phyloP scores from a whole-genome alignment of 148 eudicot species.

The Dianthus caryophyllus region DNA sequence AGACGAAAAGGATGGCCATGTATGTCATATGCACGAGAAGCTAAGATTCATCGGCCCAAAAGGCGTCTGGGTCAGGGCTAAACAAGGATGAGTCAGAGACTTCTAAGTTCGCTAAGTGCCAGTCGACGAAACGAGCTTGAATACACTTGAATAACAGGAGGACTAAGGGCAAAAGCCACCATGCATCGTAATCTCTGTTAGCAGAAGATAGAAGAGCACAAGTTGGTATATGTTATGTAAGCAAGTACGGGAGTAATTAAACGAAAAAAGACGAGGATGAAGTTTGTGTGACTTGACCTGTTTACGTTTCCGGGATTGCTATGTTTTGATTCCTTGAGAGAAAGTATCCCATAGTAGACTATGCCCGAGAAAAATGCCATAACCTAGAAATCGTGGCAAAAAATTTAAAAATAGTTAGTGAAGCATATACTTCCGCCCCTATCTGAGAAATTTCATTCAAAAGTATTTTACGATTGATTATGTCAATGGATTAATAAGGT shows the following conservation, averaged over 20 bases:
- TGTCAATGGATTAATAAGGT: not conserved
- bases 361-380: constrained; percentile 62
- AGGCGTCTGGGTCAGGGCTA: constrained; percentile 64
- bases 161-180: constrained; percentile 76
- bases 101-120: constrained; percentile 86
- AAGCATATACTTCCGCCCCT: not conserved
- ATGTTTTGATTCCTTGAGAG: constrained; percentile 31
- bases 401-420: constrained; percentile 9
- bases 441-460: not conserved
- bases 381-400: constrained; percentile 34
- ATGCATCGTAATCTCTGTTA: constrained; percentile 62
- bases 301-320: constrained; percentile 35
- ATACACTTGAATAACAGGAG: constrained; percentile 56
- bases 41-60: constrained; percentile 60
- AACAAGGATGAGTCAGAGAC: constrained; percentile 61
- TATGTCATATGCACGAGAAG: not conserved
- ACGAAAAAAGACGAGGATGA: not conserved
- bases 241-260: not conserved
- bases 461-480: not conserved
- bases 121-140: constrained; percentile 76
- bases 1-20: not conserved
- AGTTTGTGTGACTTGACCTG: constrained; percentile 33
- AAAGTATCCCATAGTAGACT: constrained; percentile 38
- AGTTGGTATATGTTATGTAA: not conserved
- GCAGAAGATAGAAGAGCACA: not conserved